Evolutionary conservation across 23 red algal species (phyloP).

Genomic region (Gracilaria gracilis): DNA sequence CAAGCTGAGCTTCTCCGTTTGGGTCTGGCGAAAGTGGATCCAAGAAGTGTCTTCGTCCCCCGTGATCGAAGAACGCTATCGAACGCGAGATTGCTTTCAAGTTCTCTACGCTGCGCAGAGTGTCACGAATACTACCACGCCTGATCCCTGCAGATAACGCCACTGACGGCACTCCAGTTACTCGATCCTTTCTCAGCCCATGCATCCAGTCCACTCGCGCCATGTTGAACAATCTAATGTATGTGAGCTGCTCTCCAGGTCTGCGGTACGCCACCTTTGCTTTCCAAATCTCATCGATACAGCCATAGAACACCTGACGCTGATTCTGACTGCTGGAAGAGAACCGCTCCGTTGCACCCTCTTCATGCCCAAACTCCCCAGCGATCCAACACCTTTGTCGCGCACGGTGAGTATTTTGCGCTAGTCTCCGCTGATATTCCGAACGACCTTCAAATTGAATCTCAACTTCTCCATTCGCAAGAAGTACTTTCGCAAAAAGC

Average conservation of each 20-base stretch:
- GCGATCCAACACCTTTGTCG: conserved; percentile 22
- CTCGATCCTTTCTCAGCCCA: background rate
- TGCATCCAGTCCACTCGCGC: conserved; percentile 30
- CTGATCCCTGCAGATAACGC: background rate
- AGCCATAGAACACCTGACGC: background rate
- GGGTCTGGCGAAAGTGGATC: background rate
- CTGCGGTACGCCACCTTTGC: background rate
- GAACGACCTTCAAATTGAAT: background rate
- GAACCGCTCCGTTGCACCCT: background rate
- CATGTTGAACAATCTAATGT: background rate
- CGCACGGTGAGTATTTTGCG: background rate
- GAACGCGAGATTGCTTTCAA: background rate
- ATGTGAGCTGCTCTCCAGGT: background rate
- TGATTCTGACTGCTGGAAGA: background rate
- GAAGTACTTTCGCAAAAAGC: background rate
- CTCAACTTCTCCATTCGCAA: background rate
- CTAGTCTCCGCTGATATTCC: background rate
- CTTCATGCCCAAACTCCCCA: background rate
- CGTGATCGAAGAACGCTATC: background rate
- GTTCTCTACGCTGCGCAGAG: background rate
- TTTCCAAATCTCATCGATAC: background rate
- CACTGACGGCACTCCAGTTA: background rate
- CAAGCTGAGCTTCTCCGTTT: background rate
- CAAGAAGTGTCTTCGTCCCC: background rate
- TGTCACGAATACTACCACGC: background rate